phyloP scores from a whole-genome alignment of 495 filamentous ascomycete species.

The Amorphotheca resinae region DNA sequence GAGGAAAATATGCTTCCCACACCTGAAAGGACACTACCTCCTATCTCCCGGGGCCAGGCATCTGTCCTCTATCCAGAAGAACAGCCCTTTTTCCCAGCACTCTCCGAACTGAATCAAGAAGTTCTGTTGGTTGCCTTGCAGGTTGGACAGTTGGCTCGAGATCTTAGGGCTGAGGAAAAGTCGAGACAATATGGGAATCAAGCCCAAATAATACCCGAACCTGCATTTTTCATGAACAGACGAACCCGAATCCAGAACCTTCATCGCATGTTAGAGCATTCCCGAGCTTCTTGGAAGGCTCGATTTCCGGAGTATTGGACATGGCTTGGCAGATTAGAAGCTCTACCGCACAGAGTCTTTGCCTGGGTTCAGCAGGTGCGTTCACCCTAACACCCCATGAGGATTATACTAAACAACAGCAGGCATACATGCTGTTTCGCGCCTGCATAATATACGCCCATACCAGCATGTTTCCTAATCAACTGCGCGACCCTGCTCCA shows the following conservation, averaged over 20 bases:
- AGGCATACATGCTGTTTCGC: slow-evolving; percentile 31
- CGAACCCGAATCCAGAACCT: slow-evolving; percentile 1
- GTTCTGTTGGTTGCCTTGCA: slow-evolving; percentile 4
- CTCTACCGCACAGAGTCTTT: slow-evolving; percentile 1
- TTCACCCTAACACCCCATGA: background rate
- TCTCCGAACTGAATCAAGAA: slow-evolving; percentile 7
- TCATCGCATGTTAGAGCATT: slow-evolving; percentile 1
- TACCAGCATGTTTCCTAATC: slow-evolving; percentile 31
- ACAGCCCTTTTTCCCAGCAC: slow-evolving; percentile 6
- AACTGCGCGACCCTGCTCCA: slow-evolving; percentile 23
- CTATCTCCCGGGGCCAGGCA: slow-evolving; percentile 10
- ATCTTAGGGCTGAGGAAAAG: slow-evolving; percentile 4
- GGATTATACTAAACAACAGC: background rate
- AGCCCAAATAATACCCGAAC: background rate
- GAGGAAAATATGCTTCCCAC: slow-evolving; percentile 36
- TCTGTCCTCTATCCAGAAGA: slow-evolving; percentile 1
- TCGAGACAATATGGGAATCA: background rate
- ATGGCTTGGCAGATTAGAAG: background rate
- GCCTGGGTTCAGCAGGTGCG: slow-evolving; percentile 5
- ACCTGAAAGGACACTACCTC: slow-evolving; percentile 19
- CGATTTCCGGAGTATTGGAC: slow-evolving; percentile 7
- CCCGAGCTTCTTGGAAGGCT: background rate
- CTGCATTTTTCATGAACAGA: slow-evolving; percentile 1
- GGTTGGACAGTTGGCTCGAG: slow-evolving; percentile 5
- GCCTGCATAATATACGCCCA: slow-evolving; percentile 37